phyloP scores from a whole-genome alignment of 257 asterid species.

The Nicotiana otophora region DNA sequence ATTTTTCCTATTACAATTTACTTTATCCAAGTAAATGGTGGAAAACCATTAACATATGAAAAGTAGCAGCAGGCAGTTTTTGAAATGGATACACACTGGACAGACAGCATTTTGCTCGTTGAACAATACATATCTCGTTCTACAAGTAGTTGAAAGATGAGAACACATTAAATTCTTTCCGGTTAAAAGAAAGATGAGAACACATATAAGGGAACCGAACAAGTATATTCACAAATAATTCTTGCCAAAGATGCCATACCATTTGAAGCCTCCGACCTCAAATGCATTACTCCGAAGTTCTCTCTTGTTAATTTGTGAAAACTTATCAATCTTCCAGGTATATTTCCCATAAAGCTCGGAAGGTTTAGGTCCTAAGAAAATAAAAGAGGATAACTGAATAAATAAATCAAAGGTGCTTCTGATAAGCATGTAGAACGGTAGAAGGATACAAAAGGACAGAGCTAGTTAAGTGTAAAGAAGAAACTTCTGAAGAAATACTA shows the following conservation, averaged over 20 bases:
- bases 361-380: constrained; percentile 36
- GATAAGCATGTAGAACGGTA: neutral
- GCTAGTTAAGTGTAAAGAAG: neutral
- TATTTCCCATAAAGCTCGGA: constrained; percentile 36
- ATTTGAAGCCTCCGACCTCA: constrained; percentile 47
- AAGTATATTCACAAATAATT: constrained; percentile 2
- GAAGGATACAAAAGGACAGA: neutral
- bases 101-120: neutral
- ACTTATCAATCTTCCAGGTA: constrained; percentile 51
- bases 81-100: neutral
- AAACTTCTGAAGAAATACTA: neutral
- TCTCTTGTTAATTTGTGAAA: constrained; percentile 48
- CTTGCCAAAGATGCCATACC: constrained; percentile 26
- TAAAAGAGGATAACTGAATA: constrained; percentile 5
- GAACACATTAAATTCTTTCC: neutral
- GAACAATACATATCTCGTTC: neutral
- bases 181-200: neutral
- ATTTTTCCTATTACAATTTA: neutral
- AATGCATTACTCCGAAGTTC: constrained; percentile 45
- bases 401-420: neutral
- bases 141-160: neutral
- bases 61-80: neutral
- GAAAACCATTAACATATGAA: neutral
- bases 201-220: neutral
- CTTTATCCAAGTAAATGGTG: neutral